Evolutionary conservation across 2,329 filamentous ascomycete genomes (phyloP), one percentile per base, ranked within the genome.

Genomic region (Ophiosphaerella korrae): DNA sequence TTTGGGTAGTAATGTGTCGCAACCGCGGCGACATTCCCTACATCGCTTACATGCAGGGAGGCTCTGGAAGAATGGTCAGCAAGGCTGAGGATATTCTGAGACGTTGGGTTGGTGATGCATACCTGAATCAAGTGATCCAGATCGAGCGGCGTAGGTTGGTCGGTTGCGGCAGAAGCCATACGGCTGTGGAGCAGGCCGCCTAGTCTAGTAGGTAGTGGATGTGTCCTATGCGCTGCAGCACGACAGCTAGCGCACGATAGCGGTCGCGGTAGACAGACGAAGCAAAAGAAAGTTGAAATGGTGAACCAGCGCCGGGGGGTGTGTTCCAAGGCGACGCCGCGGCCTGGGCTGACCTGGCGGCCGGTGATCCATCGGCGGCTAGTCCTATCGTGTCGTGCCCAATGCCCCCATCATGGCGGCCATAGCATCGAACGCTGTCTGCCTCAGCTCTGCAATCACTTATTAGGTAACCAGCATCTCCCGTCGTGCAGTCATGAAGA

Each of bases 11-110:
- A 66, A 52, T n/a, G 68, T 70, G 55, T 72, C 68, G 60, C 69
- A 72, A 39, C 69, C 69, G 37, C 69, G 66, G 45, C 70, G 67
- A 50, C 68, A 71, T 29, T 73, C 67, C 31, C 70, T 63, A 56
- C 69, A 72, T 47, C 69, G 55, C 48, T 70, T 70, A 52, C 69
- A 73, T 45, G 69, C 69, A 40, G 69, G 69, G 31, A 72, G 61
- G 45, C 58, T 64, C 64, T 67, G 50, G 42, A 29, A 46, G 8
- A 23, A 32, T 7, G 35, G 14, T 36, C 11, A 32, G 37, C 35
- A 32, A 26, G 34, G 34, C 16, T 26, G 31, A 31, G 18, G 11
- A 29, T 29, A 11, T 29, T 29, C 11, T 21, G 18, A 4, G 26
- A 11, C 26, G 26, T 2, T 29, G 26, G 11, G 29, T 4, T 26